These are phyloP conservation scores for Tanacetum coccineum DNA, from an alignment of 129 eudicot genomes.

Conservation along the genomic window DNA sequence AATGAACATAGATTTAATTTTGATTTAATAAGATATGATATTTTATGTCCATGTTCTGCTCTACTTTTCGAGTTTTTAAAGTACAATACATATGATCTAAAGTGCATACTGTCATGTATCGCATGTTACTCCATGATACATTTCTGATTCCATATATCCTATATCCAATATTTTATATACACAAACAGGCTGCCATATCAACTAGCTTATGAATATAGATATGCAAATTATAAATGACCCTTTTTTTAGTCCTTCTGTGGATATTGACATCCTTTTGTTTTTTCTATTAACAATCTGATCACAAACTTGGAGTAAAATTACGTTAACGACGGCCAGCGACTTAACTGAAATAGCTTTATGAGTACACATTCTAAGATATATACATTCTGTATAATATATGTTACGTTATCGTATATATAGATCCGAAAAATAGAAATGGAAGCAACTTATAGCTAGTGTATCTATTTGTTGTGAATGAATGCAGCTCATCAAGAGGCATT, in stretches of 20 bases:
- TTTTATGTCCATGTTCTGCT: too few relatives aligned
- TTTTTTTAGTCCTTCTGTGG: not conserved
- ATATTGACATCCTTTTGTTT: not conserved
- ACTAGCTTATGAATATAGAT: not conserved
- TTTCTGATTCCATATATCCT: constrained; percentile 31
- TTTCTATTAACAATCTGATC: not conserved
- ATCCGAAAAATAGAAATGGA: not conserved
- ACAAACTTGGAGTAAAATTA: not conserved
- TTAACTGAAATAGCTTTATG: not conserved
- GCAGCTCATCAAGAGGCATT: constrained; percentile 97
- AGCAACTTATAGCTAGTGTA: not conserved
- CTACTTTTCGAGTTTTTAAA: not conserved
- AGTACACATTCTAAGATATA: too few relatives aligned
- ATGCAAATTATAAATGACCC: not conserved
- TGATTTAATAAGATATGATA: too few relatives aligned
- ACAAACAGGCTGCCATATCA: constrained; percentile 30
- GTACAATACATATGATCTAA: constrained; percentile 5
- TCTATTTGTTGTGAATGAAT: constrained; percentile 4
- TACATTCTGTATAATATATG: too few relatives aligned
- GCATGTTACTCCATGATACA: constrained; percentile 44
- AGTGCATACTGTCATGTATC: constrained; percentile 23
- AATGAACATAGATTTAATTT: too few relatives aligned
- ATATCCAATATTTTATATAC: constrained; percentile 19
- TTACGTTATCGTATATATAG: too few relatives aligned
- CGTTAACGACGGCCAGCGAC: not conserved